Evolutionary conservation across 352 stramenopile species (phyloP).

Genomic region (Globisporangium apiculatum): DNA sequence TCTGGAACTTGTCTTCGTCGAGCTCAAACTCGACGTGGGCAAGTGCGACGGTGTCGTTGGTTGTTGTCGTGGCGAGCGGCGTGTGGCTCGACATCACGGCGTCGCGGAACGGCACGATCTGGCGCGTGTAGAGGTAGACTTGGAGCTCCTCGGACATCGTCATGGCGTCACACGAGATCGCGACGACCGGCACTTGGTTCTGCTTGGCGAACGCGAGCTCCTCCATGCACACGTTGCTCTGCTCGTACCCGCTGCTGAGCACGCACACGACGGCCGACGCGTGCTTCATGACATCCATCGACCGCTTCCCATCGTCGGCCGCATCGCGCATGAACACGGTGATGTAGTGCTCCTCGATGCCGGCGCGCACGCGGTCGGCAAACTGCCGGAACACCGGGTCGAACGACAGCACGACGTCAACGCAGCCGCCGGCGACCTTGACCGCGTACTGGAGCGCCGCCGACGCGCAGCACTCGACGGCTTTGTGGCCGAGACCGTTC

Average conservation of each 20-base stretch:
- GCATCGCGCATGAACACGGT: constrained; percentile 64
- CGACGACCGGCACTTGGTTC: constrained; percentile 57
- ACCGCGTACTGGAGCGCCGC: constrained; percentile 70
- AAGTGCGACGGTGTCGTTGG: constrained; percentile 13
- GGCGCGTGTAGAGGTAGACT: constrained; percentile 69
- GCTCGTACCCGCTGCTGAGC: constrained; percentile 58
- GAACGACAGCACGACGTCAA: constrained; percentile 79
- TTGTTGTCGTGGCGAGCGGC: constrained; percentile 13
- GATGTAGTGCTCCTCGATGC: constrained; percentile 70
- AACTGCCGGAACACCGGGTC: constrained; percentile 56
- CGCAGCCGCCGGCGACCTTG: constrained; percentile 55
- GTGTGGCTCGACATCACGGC: constrained; percentile 41
- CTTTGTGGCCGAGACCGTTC: constrained; percentile 47
- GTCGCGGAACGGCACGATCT: constrained; percentile 70
- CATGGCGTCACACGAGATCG: constrained; percentile 56
- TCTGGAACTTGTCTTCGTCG: constrained; percentile 61
- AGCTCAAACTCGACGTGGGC: constrained; percentile 40
- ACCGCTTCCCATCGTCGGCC: constrained; percentile 31
- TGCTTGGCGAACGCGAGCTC: constrained; percentile 72
- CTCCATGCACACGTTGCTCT: constrained; percentile 64
- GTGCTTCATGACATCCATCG: constrained; percentile 49
- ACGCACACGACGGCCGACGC: constrained; percentile 68
- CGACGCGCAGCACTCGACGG: constrained; percentile 69
- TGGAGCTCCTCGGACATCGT: constrained; percentile 65
- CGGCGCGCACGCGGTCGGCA: constrained; percentile 45